Conservation (phyloP, 2,329 filamentous ascomycete species). For the Fusarium equiseti region DNA sequence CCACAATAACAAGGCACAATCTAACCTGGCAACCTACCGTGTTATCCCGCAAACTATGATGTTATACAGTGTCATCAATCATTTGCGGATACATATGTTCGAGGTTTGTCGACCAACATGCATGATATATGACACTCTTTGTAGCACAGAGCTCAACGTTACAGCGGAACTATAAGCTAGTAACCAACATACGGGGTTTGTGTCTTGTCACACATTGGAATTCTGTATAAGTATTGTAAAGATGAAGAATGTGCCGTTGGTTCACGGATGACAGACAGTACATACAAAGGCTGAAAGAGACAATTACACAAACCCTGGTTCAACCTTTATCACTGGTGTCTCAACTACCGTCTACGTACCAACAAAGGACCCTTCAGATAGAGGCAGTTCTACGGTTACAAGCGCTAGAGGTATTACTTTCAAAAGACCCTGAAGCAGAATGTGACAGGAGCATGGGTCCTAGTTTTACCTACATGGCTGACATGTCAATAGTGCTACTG, state of each 20-base stretch:
- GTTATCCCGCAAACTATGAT: background rate
- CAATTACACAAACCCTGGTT: conserved; percentile 8
- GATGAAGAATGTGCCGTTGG: background rate
- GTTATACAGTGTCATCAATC: conserved; percentile 5
- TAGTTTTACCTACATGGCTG: conserved; percentile 15
- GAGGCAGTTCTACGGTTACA: background rate
- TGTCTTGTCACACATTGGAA: conserved; percentile 4
- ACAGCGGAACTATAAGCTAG: conserved; percentile 4
- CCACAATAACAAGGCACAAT: background rate
- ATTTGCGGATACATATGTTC: background rate
- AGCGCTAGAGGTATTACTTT: background rate
- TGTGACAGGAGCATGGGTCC: conserved; percentile 19
- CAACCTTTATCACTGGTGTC: background rate
- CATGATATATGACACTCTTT: background rate
- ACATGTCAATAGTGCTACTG: background rate
- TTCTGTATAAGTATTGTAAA: background rate
- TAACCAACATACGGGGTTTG: background rate
- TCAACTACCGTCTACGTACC: background rate
- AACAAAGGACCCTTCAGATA: conserved; percentile 13
- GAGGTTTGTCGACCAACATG: background rate
- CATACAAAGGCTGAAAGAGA: conserved; percentile 2
- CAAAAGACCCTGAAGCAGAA: conserved; percentile 12
- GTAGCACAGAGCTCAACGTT: conserved; percentile 26
- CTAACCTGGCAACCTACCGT: background rate
- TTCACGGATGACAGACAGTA: background rate